Base-by-base conservation (phyloP, 106 monocot species). In the Allium cepa region DNA sequence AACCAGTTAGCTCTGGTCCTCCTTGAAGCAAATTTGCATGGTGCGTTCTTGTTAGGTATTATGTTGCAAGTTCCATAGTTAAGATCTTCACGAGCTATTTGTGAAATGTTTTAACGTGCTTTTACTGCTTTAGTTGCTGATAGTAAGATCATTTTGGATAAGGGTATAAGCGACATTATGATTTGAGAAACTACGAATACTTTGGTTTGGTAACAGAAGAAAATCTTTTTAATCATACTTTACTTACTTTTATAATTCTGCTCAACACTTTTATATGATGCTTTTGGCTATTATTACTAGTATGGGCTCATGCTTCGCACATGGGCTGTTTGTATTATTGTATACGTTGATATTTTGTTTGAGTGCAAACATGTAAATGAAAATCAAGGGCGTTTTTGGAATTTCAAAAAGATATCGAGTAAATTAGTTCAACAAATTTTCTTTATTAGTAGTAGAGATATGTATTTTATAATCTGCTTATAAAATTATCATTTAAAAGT, bases 161-260 rank as follows among this genome's bases (percentile, higher is more conserved):
- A 69, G 17, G 96, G 91, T 60, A 59, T 74, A 49, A 50, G 60
- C 46, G 96, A 86, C 28, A 86, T 91, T 60, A 88, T 96, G 96
- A 74, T 96, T 71, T 79, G 91, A 59, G 96, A 96, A 72, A 96
- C 91, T 63, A 61, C 76, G 51, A 83, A 96, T 57, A 92, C 91
- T 16, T 91, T 92, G 76, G 96, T 88, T 78, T 96, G 66, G 74
- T 96, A 57, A 75, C 80, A 53, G 73, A 81, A 64, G 75, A 84
- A 50, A 74, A 91, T 70, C 55, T 53, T 22, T 88, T 92, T 64
- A 69, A 71, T 84, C 88, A 91, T 96, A 86, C 57, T 9, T 14
- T 17, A 53, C 55, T 73, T 66, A 17, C n/a, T 22, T 22, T 22
- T 22, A 46, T 7, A 66, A 62, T 36, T 53, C 14, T 63, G 52